Conservation (phyloP, 768 basidiomycete species). For the Chalciporus chontae region DNA sequence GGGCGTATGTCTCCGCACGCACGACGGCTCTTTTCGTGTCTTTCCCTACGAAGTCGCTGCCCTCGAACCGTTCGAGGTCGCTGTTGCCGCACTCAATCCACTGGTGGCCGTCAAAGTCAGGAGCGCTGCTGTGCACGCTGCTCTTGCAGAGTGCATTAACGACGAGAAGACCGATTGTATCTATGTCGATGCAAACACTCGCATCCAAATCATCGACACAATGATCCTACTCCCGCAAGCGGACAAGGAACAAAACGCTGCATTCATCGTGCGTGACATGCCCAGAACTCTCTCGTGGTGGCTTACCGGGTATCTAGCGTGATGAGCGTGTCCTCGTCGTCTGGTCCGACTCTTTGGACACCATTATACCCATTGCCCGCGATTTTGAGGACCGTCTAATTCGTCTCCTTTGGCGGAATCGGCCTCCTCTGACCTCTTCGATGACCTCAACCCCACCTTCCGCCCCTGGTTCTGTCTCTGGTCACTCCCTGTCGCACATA, state of each 20-base stretch:
- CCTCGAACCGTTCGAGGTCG: conserved; percentile 53
- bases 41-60: conserved; percentile 53
- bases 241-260: conserved; percentile 38
- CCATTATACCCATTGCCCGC: conserved; percentile 52
- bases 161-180: conserved; percentile 35
- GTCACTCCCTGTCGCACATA: conserved; percentile 32
- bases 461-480: conserved; percentile 34
- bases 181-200: conserved; percentile 52
- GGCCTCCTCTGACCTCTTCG: conserved; percentile 23
- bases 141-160: conserved; percentile 37
- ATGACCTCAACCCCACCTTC: conserved; percentile 24
- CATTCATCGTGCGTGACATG: conserved; percentile 67
- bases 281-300: neutral
- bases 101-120: conserved; percentile 53
- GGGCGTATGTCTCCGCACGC: conserved; percentile 49
- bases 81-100: conserved; percentile 50
- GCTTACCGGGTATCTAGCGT: conserved; percentile 40
- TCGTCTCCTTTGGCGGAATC: conserved; percentile 49
- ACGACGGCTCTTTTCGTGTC: conserved; percentile 46
- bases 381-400: conserved; percentile 60
- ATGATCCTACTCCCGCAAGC: conserved; percentile 67
- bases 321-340: conserved; percentile 83
- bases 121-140: conserved; percentile 49
- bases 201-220: conserved; percentile 81
- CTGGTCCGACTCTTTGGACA: conserved; percentile 79